Evolutionary conservation across 768 basidiomycete genomes (phyloP).

Genomic region (Phylloporus rhodoxanthus): DNA sequence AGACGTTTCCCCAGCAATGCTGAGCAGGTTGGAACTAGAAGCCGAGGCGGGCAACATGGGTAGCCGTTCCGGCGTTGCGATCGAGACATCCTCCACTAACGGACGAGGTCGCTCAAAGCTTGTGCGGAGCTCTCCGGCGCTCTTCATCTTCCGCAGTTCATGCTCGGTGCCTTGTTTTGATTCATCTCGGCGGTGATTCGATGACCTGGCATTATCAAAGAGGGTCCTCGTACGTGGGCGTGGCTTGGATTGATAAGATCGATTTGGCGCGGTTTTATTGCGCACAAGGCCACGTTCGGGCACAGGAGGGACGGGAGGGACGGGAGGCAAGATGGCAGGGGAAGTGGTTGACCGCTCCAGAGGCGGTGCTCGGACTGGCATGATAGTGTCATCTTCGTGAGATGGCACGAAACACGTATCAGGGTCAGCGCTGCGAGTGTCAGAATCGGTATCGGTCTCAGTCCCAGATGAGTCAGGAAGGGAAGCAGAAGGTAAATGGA

Average conservation of each 20-base stretch:
- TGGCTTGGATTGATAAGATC: constrained; percentile 43
- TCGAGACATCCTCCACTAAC: constrained; percentile 22
- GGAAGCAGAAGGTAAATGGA: constrained; percentile 46
- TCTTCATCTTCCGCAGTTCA: constrained; percentile 79
- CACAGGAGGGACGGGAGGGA: constrained; percentile 15
- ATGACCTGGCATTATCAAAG: constrained; percentile 18
- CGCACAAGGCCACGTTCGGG: constrained; percentile 49
- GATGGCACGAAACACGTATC: constrained; percentile 25
- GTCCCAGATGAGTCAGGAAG: constrained; percentile 39
- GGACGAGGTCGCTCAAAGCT: constrained; percentile 27
- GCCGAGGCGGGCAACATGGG: constrained; percentile 50
- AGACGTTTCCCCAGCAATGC: constrained; percentile 26
- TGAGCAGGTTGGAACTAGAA: constrained; percentile 64
- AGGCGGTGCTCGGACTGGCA: constrained; percentile 50
- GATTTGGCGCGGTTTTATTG: constrained; percentile 69
- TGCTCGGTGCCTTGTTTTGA: constrained; percentile 42
- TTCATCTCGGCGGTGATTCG: constrained; percentile 33
- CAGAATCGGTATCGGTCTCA: constrained; percentile 52
- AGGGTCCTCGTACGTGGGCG: constrained; percentile 31
- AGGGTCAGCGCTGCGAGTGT: constrained; percentile 39
- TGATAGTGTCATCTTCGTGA: constrained; percentile 70
- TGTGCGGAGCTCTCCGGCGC: constrained; percentile 69
- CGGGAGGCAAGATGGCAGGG: constrained; percentile 33
- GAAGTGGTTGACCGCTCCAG: constrained; percentile 49
- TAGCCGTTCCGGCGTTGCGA: constrained; percentile 36